phyloP scores from a whole-genome alignment of 179 eudicot species.

The Spinacia oleracea region DNA sequence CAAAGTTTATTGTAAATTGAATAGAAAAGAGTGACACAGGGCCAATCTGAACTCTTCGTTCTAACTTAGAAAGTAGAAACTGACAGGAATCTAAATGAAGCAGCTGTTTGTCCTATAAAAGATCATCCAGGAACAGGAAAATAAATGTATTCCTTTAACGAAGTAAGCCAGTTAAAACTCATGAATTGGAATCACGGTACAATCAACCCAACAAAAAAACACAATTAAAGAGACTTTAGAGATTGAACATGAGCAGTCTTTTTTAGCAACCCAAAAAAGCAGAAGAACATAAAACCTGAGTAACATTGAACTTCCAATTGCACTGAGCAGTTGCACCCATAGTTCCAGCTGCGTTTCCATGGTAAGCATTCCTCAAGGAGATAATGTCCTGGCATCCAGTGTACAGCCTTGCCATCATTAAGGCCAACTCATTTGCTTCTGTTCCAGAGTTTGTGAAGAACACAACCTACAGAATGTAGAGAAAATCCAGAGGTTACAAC shows the following conservation, averaged over 20 bases:
- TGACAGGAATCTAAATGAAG: not conserved
- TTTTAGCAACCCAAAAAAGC: not conserved
- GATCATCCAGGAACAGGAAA: not conserved
- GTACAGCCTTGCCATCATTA: constrained; percentile 88
- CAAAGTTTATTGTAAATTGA: not conserved
- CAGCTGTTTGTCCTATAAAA: not conserved
- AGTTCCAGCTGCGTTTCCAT: constrained; percentile 94
- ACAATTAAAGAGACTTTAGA: not conserved
- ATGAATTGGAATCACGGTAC: not conserved
- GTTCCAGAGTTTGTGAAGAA: constrained; percentile 97
- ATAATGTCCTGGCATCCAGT: constrained; percentile 88
- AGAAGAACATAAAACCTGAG: constrained; percentile 58
- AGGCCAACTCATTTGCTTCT: constrained; percentile 95
- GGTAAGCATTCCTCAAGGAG: constrained; percentile 87
- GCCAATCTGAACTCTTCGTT: not conserved
- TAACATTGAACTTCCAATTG: constrained; percentile 84
- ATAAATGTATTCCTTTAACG: not conserved
- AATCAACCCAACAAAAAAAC: not conserved
- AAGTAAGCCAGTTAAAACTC: not conserved
- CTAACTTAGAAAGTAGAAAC: not conserved
- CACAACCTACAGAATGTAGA: constrained; percentile 62
- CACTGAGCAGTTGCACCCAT: constrained; percentile 96
- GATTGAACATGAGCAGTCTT: not conserved
- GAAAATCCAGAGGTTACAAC: not conserved
- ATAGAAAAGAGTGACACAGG: not conserved